Evolutionary conservation across 2,329 filamentous ascomycete species (phyloP).

Genomic region (Epichloe glyceriae): DNA sequence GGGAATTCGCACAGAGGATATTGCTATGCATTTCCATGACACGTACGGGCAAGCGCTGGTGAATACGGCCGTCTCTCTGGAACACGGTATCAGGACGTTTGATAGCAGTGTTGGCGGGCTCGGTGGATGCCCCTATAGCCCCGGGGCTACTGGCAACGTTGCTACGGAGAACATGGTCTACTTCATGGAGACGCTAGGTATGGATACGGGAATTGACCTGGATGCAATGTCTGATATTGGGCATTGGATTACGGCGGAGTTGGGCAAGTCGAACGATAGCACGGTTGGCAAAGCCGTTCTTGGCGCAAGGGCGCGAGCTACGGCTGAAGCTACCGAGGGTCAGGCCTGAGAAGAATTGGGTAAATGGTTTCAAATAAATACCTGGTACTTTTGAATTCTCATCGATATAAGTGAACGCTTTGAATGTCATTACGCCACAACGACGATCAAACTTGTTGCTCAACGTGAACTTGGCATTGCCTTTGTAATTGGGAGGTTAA

Average conservation of each 20-base stretch:
- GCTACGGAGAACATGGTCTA: slow-evolving; percentile 77
- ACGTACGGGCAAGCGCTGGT: slow-evolving; percentile 79
- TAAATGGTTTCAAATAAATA: not conserved
- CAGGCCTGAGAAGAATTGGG: slow-evolving; percentile 5
- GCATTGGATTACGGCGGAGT: slow-evolving; percentile 53
- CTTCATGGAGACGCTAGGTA: slow-evolving; percentile 59
- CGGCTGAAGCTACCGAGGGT: slow-evolving; percentile 13
- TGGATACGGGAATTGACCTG: slow-evolving; percentile 60
- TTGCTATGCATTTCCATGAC: slow-evolving; percentile 81
- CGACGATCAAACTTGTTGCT: no score
- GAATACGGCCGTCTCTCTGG: slow-evolving; percentile 64
- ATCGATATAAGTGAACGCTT: no score
- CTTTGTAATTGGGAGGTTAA: no score
- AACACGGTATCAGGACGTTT: slow-evolving; percentile 66
- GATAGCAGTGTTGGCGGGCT: slow-evolving; percentile 70
- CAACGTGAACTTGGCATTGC: no score
- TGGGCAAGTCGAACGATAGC: slow-evolving; percentile 51
- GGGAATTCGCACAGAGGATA: slow-evolving; percentile 53
- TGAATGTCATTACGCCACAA: no score
- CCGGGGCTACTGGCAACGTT: slow-evolving; percentile 76
- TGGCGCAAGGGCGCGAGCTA: slow-evolving; percentile 29
- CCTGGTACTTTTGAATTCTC: no score
- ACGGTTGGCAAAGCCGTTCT: slow-evolving; percentile 54
- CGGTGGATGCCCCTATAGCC: slow-evolving; percentile 75
- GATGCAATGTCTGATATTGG: slow-evolving; percentile 56